Percentiles rank a stretch among this genome's conserved stretches.
Evolutionary conservation across 1,139 yeast species (phyloP).

Genomic region (Debaryomycetaceae sp.): DNA sequence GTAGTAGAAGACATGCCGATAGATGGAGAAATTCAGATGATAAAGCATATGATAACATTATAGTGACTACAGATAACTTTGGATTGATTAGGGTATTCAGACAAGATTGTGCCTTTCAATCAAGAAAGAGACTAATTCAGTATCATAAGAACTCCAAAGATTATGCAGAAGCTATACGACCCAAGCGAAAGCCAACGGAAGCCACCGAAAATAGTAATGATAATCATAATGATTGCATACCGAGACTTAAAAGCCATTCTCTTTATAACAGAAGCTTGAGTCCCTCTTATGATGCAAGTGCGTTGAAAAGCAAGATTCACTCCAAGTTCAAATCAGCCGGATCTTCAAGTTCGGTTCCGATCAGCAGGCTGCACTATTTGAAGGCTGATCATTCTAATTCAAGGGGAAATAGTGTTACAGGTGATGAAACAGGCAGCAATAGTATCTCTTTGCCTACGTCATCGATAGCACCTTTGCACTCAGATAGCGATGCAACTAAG

Average conservation of each 20-base stretch:
- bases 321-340: neutral
- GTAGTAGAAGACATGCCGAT: constrained; percentile 1
- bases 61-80: constrained; percentile 72
- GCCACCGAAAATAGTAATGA: neutral
- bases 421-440: neutral
- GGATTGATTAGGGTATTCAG: constrained; percentile 78
- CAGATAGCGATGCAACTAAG: neutral
- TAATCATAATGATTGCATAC: neutral
- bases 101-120: constrained; percentile 61
- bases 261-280: neutral
- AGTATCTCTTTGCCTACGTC: neutral
- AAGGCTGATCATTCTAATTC: neutral
- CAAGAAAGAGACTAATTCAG: constrained; percentile 18
- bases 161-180: neutral
- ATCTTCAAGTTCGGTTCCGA: neutral
- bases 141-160: neutral
- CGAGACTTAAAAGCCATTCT: neutral
- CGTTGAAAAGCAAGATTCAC: neutral
- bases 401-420: neutral
- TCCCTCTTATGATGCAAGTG: neutral
- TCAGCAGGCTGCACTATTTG: neutral
- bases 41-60: constrained; percentile 40
- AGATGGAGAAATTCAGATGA: constrained; percentile 23
- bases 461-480: neutral
- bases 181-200: neutral